Evolutionary conservation across 2,329 filamentous ascomycete genomes (phyloP).

Genomic region (Fusarium verticillioides): DNA sequence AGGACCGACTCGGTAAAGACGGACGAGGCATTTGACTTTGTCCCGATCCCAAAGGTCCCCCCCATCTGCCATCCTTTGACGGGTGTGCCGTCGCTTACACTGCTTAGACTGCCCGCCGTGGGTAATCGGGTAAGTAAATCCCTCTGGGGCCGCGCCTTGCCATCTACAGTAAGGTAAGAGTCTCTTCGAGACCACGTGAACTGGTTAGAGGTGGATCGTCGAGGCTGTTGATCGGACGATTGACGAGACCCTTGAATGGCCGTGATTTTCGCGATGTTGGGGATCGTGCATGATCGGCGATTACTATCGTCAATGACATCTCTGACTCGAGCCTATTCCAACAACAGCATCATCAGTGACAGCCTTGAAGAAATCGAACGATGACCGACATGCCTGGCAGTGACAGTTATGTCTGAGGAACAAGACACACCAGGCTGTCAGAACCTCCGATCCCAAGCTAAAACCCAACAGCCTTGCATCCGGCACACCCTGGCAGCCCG

Average conservation of each 20-base stretch:
- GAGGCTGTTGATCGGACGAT: conserved; percentile 6
- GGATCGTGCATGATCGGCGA: conserved; percentile 14
- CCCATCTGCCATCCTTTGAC: conserved; percentile 7
- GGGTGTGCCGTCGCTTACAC: conserved; percentile 10
- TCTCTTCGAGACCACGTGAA: conserved; percentile 25
- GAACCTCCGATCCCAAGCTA: conserved; percentile 9
- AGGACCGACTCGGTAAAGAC: conserved; percentile 28
- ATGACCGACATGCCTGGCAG: conserved; percentile 5
- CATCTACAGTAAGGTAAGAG: conserved; percentile 8
- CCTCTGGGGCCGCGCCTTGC: conserved; percentile 7
- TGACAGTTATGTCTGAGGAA: conserved; percentile 22
- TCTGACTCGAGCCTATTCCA: background rate
- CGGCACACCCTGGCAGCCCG: conserved; percentile 14
- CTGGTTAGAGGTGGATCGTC: conserved; percentile 16
- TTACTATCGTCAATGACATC: conserved; percentile 5
- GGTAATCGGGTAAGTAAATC: conserved; percentile 16
- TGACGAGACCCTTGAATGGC: background rate
- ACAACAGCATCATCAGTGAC: conserved; percentile 10
- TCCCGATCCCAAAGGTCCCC: background rate
- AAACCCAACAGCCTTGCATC: conserved; percentile 17
- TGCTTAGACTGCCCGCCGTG: conserved; percentile 5
- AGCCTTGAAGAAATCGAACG: background rate
- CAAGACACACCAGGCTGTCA: conserved; percentile 1
- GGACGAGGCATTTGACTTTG: conserved; percentile 37
- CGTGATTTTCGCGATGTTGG: conserved; percentile 3